Conservation (phyloP, 306 rosid genomes). For the Malus sieversii region DNA sequence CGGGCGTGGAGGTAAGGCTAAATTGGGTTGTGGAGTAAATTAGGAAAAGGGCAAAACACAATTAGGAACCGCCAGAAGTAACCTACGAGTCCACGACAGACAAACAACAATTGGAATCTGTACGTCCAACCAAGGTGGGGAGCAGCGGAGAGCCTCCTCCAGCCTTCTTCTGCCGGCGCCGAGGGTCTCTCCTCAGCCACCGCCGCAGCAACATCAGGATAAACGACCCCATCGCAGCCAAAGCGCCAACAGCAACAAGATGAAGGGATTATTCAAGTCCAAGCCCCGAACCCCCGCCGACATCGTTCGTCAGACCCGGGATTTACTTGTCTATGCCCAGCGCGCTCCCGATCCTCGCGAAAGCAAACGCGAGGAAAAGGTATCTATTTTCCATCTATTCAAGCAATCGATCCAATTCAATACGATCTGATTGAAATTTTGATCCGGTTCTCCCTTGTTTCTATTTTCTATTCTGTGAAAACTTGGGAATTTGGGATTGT, state of each 20-base stretch:
- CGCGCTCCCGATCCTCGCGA: constrained; percentile 54
- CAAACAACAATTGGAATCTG: constrained; percentile 32
- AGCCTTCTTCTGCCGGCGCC: constrained; percentile 5
- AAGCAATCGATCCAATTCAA: background rate
- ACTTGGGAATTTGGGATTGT: background rate
- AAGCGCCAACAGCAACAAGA: constrained; percentile 13
- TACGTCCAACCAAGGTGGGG: constrained; percentile 13
- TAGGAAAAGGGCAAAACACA: too few relatives aligned
- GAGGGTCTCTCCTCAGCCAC: constrained; percentile 3
- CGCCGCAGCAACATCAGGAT: background rate
- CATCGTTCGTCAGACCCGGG: constrained; percentile 80
- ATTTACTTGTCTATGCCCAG: constrained; percentile 58
- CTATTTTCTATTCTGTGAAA: background rate
- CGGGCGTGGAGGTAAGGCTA: background rate
- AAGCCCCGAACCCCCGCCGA: constrained; percentile 91
- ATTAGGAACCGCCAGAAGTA: background rate
- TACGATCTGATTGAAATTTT: background rate
- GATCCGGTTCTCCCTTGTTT: background rate
- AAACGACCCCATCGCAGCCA: background rate
- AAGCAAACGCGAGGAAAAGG: constrained; percentile 89
- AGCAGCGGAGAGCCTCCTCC: constrained; percentile 37
- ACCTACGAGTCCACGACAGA: background rate
- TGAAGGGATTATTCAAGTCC: constrained; percentile 93
- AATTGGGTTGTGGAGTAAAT: background rate
- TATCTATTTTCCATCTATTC: background rate